These are phyloP conservation scores for Puccinia coronata DNA, from an alignment of 1,284 basidiomycete genomes.

Conservation along the genomic window DNA sequence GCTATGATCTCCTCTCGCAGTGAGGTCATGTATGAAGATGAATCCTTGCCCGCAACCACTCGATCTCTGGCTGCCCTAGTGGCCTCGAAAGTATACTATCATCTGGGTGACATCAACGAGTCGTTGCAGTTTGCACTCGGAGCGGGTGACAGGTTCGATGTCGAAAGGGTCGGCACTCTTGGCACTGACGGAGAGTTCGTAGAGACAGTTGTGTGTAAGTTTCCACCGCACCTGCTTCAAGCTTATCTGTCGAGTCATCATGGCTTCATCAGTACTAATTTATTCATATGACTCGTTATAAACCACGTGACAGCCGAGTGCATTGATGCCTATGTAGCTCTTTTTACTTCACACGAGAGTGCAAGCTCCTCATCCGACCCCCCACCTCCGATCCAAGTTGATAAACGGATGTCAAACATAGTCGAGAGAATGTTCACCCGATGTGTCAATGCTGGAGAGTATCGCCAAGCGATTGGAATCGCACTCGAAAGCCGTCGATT, in stretches of 20 bases:
- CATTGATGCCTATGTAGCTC: constrained; percentile 81
- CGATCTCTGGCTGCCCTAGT: constrained; percentile 81
- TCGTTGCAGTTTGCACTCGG: constrained; percentile 87
- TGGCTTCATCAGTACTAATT: not conserved
- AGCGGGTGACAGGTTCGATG: constrained; percentile 80
- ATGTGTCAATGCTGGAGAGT: constrained; percentile 81
- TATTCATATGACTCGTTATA: not conserved
- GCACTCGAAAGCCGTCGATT: constrained; percentile 84
- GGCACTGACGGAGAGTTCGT: constrained; percentile 77
- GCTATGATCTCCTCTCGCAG: too few relatives aligned
- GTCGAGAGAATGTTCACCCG: constrained; percentile 82
- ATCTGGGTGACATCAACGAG: constrained; percentile 88
- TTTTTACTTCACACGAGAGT: constrained; percentile 59
- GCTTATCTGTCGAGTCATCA: too few relatives aligned
- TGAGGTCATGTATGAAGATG: constrained; percentile 79
- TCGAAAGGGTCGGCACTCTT: constrained; percentile 64
- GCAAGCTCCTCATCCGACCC: constrained; percentile 63
- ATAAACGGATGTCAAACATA: constrained; percentile 70
- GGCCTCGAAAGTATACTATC: constrained; percentile 93
- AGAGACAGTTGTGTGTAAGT: constrained; percentile 82
- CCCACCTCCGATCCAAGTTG: constrained; percentile 65
- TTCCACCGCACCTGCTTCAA: constrained; percentile 37
- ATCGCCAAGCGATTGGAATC: constrained; percentile 87
- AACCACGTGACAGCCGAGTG: constrained; percentile 71
- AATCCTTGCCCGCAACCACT: constrained; percentile 69